These are phyloP conservation scores for Aphanoascus verrucosus DNA, from an alignment of 2,329 filamentous ascomycete species.

Conservation along the genomic window DNA sequence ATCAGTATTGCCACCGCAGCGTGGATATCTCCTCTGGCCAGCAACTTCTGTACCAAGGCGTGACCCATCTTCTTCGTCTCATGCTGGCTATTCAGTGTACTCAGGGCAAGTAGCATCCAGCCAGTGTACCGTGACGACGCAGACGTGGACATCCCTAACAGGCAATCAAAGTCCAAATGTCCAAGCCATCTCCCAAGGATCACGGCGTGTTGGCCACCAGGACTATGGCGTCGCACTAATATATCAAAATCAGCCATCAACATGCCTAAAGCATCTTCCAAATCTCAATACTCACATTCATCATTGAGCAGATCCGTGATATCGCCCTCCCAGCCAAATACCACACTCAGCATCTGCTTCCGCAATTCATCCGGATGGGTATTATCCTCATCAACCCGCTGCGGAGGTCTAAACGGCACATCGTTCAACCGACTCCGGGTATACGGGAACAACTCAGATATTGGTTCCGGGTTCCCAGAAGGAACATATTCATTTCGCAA, in stretches of 20 bases:
- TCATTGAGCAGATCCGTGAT: constrained; percentile 71
- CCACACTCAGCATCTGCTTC: constrained; percentile 79
- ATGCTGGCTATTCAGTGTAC: constrained; percentile 65
- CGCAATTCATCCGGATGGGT: constrained; percentile 68
- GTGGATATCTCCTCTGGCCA: constrained; percentile 84
- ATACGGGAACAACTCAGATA: constrained; percentile 75
- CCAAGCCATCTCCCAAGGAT: constrained; percentile 88
- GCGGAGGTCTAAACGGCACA: constrained; percentile 65
- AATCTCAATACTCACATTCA: constrained; percentile 46
- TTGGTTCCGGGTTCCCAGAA: constrained; percentile 62
- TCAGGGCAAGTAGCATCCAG: constrained; percentile 92
- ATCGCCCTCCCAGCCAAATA: constrained; percentile 91
- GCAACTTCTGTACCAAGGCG: constrained; percentile 76
- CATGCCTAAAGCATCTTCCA: background rate
- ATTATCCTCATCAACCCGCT: constrained; percentile 46
- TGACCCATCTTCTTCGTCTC: constrained; percentile 85
- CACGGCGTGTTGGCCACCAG: constrained; percentile 65
- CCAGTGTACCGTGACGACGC: constrained; percentile 86
- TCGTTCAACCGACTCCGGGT: constrained; percentile 71
- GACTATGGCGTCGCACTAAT: constrained; percentile 55
- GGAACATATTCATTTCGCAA: constrained; percentile 69
- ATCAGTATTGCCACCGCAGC: constrained; percentile 87
- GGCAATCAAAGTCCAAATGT: constrained; percentile 68
- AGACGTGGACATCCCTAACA: constrained; percentile 62
- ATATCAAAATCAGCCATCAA: constrained; percentile 8